Evolutionary conservation across 495 filamentous ascomycete species (phyloP), one percentile per base, ranked within the genome.

Genomic region (Arthonia radiata): DNA sequence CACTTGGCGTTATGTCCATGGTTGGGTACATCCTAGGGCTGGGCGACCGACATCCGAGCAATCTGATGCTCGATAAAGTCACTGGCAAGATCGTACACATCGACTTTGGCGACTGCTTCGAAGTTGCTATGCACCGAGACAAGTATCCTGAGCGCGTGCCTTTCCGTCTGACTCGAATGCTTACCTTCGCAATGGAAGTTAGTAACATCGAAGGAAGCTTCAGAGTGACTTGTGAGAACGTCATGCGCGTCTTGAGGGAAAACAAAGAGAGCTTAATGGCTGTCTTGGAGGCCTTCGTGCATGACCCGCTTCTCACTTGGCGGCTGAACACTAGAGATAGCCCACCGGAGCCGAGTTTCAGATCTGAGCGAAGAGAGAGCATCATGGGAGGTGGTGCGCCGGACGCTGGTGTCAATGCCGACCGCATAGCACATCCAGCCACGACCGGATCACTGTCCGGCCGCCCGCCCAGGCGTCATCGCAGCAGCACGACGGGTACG

Each of bases 1-100:
- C 86, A 9, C 62, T 94, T 9, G 86, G 78, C 36, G 89, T 93
- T 31, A 99, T 94, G 86, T 92, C 81, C n/a, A 99, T 99, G 83
- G 86, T 93, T 5, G 86, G 86, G 30, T 94, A 99, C 42, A 92
- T 99, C 40, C 72, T 99, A 23, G 86, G 86, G 35, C 60, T 99
- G 23, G 86, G 86, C 17, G 86, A 99, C 46, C 68, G 86, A 17
- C 86, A 99, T 51, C 86, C 86, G 16, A 91, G 79, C 28, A 99
- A 99, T 41, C 56, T 99, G 41, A 82, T 99, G 67, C 66, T 99
- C 16, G 86, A 94, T 49, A 69, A 78, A 13, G 68, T 86, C 34
- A 99, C 81, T 4, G 86, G 86, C 38, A 89, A 79, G 47, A 79
- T 99, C 30, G 69, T 99, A 31, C 86, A 99, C 46, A 91, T 94